Evolutionary conservation across 305 asterid species (phyloP), one percentile per base, ranked within the genome.

Genomic region (Andrographis paniculata): DNA sequence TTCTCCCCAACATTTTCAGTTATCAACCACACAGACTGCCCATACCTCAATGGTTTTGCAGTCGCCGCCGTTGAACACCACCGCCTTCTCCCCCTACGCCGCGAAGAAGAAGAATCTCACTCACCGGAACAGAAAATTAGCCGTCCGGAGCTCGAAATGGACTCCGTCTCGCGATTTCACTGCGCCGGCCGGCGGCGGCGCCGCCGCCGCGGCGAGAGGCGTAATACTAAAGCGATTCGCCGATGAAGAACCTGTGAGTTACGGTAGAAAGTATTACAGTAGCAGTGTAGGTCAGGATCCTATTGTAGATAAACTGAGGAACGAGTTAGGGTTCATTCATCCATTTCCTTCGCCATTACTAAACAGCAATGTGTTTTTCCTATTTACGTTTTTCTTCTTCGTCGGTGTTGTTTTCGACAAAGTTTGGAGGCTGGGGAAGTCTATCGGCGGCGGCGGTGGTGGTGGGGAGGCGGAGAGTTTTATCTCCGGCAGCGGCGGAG

Each of bases 371-470:
- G 53, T 79, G 45, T 68, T 79, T 22, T 93, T 94, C 16, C 77
- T 87, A 16, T 91, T 91, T 55, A 93, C 69, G 5, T 73, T 87
- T 53, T 91, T 91, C 76, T 91, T 91, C 77, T 72, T 87, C 16
- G 88, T 91, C 61, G 99, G 99, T 17, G 85, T 91, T 56, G 77
- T 77, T 60, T 91, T 80, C 27, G 99, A 91, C 71, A 91, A 91
- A 75, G 49, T 87, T 27, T 83, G 94, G 99, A 65, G 78, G 9
- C 74, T 87, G 20, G 74, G 86, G 47, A 91, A 87, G 80, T 86
- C 83, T 78, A 66, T 56, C 51, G 62, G 48, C 22, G 53, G 28
- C 8, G 24, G 28, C 27, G 49, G 36, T 44, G 27, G 52, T 17
- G 61, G 27, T 23, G 56, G 59, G 46, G 72, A 60, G 60, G 55